Evolutionary conservation across 23 red algal genomes (phyloP).

Genomic region (Agarophyton chilense): DNA sequence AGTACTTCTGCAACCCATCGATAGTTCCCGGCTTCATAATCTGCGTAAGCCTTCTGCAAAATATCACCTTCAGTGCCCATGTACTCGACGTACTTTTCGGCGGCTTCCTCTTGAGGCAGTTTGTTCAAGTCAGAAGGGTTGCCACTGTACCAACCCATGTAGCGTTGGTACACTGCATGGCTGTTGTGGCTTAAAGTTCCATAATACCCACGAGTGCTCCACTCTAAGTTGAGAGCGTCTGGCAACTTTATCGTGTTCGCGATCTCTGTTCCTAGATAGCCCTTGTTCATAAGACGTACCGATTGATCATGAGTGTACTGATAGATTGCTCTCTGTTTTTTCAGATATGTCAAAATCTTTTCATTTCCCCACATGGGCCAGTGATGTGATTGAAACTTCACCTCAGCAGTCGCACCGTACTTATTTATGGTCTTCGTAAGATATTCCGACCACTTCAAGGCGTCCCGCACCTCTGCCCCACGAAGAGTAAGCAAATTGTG

Average conservation of each 20-base stretch:
- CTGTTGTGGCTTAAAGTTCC: too few relatives aligned
- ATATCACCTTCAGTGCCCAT: not conserved
- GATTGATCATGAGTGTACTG: not conserved
- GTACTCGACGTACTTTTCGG: conserved; percentile 9
- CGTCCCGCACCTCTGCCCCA: conserved; percentile 17
- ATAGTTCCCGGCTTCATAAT: not conserved
- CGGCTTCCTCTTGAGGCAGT: not conserved
- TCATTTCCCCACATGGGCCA: conserved; percentile 16
- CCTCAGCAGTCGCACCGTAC: not conserved
- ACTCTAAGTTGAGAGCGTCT: not conserved
- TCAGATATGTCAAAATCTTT: not conserved
- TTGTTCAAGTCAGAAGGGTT: conserved; percentile 22
- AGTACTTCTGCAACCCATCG: conserved; percentile 37
- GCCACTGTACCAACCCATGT: conserved; percentile 35
- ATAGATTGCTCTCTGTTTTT: conserved; percentile 29
- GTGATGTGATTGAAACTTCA: conserved; percentile 15
- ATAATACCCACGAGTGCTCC: conserved; percentile 7
- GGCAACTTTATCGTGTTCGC: not conserved
- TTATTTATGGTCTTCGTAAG: too few relatives aligned
- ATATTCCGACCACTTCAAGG: not conserved
- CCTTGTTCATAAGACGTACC: conserved; percentile 14
- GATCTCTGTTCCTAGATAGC: not conserved
- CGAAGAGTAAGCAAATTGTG: conserved; percentile 30
- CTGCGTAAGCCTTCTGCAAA: not conserved
- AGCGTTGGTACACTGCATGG: too few relatives aligned